phyloP scores from a whole-genome alignment of 169 alveolate genomes.

The Plasmodium vivax region DNA sequence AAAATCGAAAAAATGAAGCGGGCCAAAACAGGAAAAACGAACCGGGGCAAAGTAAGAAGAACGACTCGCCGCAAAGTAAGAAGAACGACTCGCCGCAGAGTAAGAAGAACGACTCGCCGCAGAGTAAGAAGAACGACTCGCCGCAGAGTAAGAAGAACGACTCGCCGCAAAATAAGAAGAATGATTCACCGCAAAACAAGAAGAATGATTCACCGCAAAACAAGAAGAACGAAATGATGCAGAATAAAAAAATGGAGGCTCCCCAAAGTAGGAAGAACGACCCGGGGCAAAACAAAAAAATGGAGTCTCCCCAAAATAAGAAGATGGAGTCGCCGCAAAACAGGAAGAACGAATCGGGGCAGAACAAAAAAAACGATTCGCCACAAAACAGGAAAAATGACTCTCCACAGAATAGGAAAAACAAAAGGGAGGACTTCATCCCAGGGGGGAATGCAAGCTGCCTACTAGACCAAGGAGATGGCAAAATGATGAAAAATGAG shows the following conservation, averaged over 20 bases:
- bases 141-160: too few relatives aligned
- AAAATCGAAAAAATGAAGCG: neutral
- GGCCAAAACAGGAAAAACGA: neutral
- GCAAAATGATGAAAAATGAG: neutral
- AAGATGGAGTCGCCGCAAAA: neutral
- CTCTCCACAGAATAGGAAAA: neutral
- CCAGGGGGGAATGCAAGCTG: neutral
- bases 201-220: too few relatives aligned
- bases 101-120: too few relatives aligned
- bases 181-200: too few relatives aligned
- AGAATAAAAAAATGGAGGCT: too few relatives aligned
- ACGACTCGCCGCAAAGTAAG: too few relatives aligned
- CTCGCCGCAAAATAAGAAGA: too few relatives aligned
- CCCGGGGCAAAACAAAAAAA: neutral
- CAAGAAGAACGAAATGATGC: too few relatives aligned
- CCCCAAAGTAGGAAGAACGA: neutral
- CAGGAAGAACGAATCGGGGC: neutral
- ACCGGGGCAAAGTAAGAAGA: neutral
- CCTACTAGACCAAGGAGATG: neutral
- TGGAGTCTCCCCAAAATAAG: neutral
- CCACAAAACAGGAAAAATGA: neutral
- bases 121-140: too few relatives aligned
- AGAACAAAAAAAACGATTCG: neutral
- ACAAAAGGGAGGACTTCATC: slow-evolving; percentile 6
- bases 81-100: too few relatives aligned